Base-by-base conservation (phyloP, 2,329 filamentous ascomycete genomes). In the Exophiala alcalophila region DNA sequence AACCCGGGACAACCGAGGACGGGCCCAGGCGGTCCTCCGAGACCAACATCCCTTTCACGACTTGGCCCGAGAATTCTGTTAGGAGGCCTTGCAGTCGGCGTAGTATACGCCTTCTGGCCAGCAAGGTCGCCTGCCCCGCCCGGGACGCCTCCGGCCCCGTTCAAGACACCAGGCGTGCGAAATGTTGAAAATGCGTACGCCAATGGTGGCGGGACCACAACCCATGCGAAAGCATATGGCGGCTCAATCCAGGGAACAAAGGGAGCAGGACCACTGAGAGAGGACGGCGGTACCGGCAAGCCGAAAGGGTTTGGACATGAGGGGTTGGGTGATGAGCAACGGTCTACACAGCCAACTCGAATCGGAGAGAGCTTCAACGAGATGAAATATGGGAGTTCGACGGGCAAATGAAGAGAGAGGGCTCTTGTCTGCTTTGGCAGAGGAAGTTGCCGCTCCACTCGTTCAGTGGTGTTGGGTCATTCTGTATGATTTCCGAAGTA, bases 171-270 rank as follows among this genome's bases (percentile, higher is more conserved):
- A 10, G 45, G 44, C 2, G 51, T 55, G 7, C 9, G 38, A 26
- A 57, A 55, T 28, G 43, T 57, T 15, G 54, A 57, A 35, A 54
- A 43, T 19, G 49, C 52, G 10, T 52, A 54, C 32, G 29, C 34
- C 9, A 47, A 39, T 25, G 50, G 36, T 15, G 54, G 54, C 15
- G 53, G 50, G 10, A 57, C 53, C 11, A 18, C 45, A 11, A 57
- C 54, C 23, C 52, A 51, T 23, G 51, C 54, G 7, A 44, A 44
- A 23, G 54, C 45, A 15, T 54, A 55, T 36, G 53, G 54, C 11
- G 53, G 54, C 18, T 55, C 53, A 5, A 25, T 31, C 15, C 49
- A 53, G 36, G 54, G 54, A n/a, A 28, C 48, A 16, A 39, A 34
- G 19, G 27, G 42, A 3, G 40, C 40, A 11, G 48, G 23, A 20